Evolutionary conservation across 805 yeast genomes (phyloP).

Genomic region (Spathaspora passalidarum): DNA sequence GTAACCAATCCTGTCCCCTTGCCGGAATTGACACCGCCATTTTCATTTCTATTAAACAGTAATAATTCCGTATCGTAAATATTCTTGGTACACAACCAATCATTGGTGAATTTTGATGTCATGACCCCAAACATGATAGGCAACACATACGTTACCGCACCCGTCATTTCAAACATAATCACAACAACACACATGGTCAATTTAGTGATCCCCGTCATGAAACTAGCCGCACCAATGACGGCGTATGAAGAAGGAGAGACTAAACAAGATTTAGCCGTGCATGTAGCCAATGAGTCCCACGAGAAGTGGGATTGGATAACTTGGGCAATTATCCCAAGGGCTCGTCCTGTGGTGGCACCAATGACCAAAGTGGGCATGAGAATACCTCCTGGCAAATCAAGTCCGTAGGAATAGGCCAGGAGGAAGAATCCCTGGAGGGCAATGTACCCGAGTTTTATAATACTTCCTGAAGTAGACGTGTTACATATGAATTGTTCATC

Average conservation of each 20-base stretch:
- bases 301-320: slow-evolving; percentile 40
- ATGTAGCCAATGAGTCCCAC: slow-evolving; percentile 33
- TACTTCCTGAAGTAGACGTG: slow-evolving; percentile 9
- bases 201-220: slow-evolving; percentile 76
- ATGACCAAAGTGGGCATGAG: slow-evolving; percentile 60
- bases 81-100: slow-evolving; percentile 54
- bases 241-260: slow-evolving; percentile 88
- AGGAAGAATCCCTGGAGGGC: slow-evolving; percentile 52
- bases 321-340: slow-evolving; percentile 52
- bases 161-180: slow-evolving; percentile 78
- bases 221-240: slow-evolving; percentile 83
- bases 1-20: slow-evolving; percentile 39
- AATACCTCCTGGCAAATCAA: slow-evolving; percentile 66
- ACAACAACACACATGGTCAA: slow-evolving; percentile 80
- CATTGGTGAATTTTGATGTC: slow-evolving; percentile 70
- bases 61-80: slow-evolving; percentile 56
- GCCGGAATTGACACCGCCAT: slow-evolving; percentile 21
- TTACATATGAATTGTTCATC: slow-evolving; percentile 1
- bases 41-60: slow-evolving; percentile 21
- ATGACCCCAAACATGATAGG: slow-evolving; percentile 86
- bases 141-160: slow-evolving; percentile 77
- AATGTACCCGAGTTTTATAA: slow-evolving; percentile 34
- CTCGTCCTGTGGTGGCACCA: slow-evolving; percentile 59
- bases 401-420: slow-evolving; percentile 69
- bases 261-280: slow-evolving; percentile 48